Percentiles rank a stretch among this genome's conserved stretches.
Conservation (phyloP, 345 rosid genomes). For the Conringia planisiliqua region DNA sequence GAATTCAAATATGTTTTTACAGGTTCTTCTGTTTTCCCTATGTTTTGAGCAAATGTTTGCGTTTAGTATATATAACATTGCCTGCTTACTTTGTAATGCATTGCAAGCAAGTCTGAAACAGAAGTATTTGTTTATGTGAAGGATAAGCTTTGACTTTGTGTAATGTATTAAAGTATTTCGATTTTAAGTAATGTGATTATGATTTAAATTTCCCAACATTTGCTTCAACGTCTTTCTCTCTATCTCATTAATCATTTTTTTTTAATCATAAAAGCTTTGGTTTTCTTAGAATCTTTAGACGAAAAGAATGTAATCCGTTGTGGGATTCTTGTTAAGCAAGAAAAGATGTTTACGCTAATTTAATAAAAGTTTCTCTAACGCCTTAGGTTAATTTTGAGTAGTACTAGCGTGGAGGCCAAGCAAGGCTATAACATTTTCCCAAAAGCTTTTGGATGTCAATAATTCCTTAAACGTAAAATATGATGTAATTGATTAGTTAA, state of each 20-base stretch:
- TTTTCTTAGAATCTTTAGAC: background rate
- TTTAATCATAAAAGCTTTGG: background rate
- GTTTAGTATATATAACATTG: background rate
- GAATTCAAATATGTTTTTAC: background rate
- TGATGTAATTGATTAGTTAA: background rate
- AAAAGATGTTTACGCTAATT: background rate
- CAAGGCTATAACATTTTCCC: background rate
- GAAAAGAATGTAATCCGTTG: background rate
- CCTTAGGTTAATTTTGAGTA: background rate
- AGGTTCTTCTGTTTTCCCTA: conserved; percentile 4
- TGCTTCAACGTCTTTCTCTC: background rate
- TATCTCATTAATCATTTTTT: background rate
- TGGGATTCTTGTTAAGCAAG: background rate
- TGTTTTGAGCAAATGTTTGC: background rate
- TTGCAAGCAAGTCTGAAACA: conserved; percentile 8
- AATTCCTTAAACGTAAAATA: background rate
- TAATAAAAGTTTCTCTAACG: background rate
- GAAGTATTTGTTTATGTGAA: conserved; percentile 15
- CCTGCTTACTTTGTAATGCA: background rate
- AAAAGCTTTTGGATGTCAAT: background rate
- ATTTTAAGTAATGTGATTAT: background rate
- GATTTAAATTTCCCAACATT: background rate
- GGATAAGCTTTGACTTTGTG: conserved; percentile 24
- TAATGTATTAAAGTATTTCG: background rate
- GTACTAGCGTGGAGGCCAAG: conserved; percentile 1